These are phyloP conservation scores for Fraxinus albicans DNA, from an alignment of 305 asterid genomes.

Conservation along the genomic window DNA sequence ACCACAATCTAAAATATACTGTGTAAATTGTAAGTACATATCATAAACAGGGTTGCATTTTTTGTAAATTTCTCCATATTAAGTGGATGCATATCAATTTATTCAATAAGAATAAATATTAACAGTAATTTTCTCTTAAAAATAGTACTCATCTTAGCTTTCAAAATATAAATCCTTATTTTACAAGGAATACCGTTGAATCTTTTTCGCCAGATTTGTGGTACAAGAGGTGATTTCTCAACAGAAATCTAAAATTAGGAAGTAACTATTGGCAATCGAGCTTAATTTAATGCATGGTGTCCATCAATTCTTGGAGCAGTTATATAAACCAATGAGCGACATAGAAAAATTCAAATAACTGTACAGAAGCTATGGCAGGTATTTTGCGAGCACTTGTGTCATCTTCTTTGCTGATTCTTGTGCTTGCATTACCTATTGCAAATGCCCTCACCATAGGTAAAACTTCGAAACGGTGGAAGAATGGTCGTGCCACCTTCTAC, in stretches of 20 bases:
- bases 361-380: no score
- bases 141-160: neutral
- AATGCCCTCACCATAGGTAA: neutral
- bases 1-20: neutral
- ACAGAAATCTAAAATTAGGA: no score
- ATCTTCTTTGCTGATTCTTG: no score
- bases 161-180: neutral
- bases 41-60: neutral
- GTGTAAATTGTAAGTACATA: no score
- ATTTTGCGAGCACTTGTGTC: no score
- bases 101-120: neutral
- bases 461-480: constrained; percentile 19
- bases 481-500: constrained; percentile 31
- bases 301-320: no score
- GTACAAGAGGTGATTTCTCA: neutral
- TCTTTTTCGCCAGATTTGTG: neutral
- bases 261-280: no score
- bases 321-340: no score
- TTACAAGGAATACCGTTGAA: neutral
- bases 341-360: no score
- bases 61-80: neutral
- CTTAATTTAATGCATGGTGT: no score
- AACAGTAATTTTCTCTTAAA: neutral
- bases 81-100: neutral
- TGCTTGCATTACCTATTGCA: constrained; percentile 25